Evolutionary conservation across 345 rosid genomes (phyloP), one percentile per base, ranked within the genome.

Genomic region (Geranium brycei): DNA sequence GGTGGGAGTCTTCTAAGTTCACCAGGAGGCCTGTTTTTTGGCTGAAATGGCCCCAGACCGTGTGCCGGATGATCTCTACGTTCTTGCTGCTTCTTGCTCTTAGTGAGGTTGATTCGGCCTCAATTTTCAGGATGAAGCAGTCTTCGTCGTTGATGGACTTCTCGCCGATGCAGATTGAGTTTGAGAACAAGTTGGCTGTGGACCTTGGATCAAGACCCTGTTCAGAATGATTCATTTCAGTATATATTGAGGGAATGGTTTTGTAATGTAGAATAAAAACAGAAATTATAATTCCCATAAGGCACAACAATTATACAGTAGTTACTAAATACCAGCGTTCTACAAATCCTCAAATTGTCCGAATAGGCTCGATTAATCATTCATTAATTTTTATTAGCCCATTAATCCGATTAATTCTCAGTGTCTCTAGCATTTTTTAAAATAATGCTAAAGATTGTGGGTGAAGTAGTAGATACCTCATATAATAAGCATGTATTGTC

Each of bases 181-280:
- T 80, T 0, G 87, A 69, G 72, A 93, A 93, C 62, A 90, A 31
- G 68, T 81, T 73, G 7, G 99, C 85, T 0, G 92, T 90, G 7
- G 89, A 73, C 62, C 76, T 85, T 16, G 97, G 99, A 78, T 93
- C 99, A 68, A 90, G 84, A 17, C 99, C 99, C 95, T 93, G 87
- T 23, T 31, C 31, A 66, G 56, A 63, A 15, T 31, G 51, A 51
- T 16, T 19, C 30, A 60, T 14, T 62, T 23, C 56, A 35, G 35
- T 7, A 4, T 41, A 23, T 23, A 23, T 23, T 23, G 0, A 67
- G 65, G 11, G 41, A 19, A 4, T 35, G 41, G 41, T 11, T 70
- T 17, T 30, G n/a, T 41, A 17, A 59, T 58, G 31, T 58, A 18
- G 61, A 7, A 58, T n/a, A n/a, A 47, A 13, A 47, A 38, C 13